phyloP scores from a whole-genome alignment of 2,329 filamentous ascomycete genomes.

The Fusarium succisae region DNA sequence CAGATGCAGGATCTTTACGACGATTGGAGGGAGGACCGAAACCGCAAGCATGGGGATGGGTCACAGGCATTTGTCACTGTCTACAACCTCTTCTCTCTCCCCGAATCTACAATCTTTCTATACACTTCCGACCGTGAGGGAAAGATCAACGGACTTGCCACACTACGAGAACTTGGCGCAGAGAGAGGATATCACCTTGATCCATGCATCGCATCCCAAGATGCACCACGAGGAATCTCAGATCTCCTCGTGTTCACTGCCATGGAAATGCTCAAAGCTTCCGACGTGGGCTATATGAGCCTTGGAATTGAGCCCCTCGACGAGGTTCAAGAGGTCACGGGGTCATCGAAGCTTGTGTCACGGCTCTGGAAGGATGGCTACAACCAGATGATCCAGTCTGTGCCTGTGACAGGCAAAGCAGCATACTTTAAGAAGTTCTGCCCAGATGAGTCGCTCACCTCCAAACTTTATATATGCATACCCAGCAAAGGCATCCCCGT shows the following conservation, averaged over 20 bases:
- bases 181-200: constrained; percentile 11
- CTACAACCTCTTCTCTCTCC: not conserved
- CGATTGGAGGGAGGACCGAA: constrained; percentile 2
- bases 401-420: constrained; percentile 5
- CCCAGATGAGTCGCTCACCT: not conserved
- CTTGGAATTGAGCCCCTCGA: not conserved
- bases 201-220: constrained; percentile 3
- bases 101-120: not conserved
- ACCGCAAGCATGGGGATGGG: not conserved
- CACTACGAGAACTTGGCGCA: constrained; percentile 4
- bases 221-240: not conserved
- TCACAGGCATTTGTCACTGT: constrained; percentile 10
- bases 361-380: constrained; percentile 8
- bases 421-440: constrained; percentile 8
- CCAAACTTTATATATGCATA: constrained; percentile 9
- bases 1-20: constrained; percentile 4
- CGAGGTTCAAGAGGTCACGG: not conserved
- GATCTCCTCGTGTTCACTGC: constrained; percentile 4
- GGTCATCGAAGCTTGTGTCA: not conserved
- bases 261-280: not conserved
- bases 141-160: not conserved
- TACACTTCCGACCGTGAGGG: not conserved
- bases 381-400: not conserved
- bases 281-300: constrained; percentile 5
- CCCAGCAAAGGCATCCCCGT: not conserved